Evolutionary conservation across 2,329 filamentous ascomycete genomes (phyloP).

Genomic region (Venturia aucupariae): DNA sequence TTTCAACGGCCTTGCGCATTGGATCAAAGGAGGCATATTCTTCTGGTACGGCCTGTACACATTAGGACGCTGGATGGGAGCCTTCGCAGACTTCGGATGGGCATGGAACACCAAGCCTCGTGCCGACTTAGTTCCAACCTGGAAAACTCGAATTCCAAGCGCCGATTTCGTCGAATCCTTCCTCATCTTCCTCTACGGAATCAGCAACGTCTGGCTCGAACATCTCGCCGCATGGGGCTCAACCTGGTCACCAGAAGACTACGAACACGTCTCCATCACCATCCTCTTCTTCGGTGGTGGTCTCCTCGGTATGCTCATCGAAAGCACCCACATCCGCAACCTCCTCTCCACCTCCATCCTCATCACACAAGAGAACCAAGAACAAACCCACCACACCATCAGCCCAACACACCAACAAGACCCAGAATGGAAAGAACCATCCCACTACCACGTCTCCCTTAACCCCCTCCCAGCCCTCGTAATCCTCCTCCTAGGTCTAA

Average conservation of each 20-base stretch:
- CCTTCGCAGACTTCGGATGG: slow-evolving; percentile 87
- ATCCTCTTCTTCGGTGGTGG: slow-evolving; percentile 91
- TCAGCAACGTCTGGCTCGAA: slow-evolving; percentile 86
- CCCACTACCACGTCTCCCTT: slow-evolving; percentile 63
- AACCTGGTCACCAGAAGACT: slow-evolving; percentile 66
- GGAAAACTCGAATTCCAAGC: slow-evolving; percentile 55
- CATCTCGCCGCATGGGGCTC: slow-evolving; percentile 66
- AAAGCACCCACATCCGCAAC: slow-evolving; percentile 56
- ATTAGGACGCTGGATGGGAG: slow-evolving; percentile 80
- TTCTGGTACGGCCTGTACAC: slow-evolving; percentile 87
- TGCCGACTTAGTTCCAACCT: slow-evolving; percentile 47
- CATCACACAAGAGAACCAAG: slow-evolving; percentile 25
- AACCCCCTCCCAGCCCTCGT: slow-evolving; percentile 85
- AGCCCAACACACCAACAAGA: background rate
- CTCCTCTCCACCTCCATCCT: slow-evolving; percentile 49
- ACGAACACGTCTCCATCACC: slow-evolving; percentile 89
- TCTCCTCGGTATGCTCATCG: slow-evolving; percentile 76
- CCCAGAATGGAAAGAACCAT: slow-evolving; percentile 46
- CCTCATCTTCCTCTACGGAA: slow-evolving; percentile 82
- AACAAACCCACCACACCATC: slow-evolving; percentile 19
- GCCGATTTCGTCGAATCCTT: slow-evolving; percentile 86
- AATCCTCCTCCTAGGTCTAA: slow-evolving; percentile 77
- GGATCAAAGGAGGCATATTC: slow-evolving; percentile 90
- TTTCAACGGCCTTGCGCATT: slow-evolving; percentile 84
- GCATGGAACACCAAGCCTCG: slow-evolving; percentile 81